A percentile compares a stretch with the other conserved stretches of the same genome.
Evolutionary conservation across 306 rosid species (phyloP).

Genomic region (Citrullus mucosospermus): DNA sequence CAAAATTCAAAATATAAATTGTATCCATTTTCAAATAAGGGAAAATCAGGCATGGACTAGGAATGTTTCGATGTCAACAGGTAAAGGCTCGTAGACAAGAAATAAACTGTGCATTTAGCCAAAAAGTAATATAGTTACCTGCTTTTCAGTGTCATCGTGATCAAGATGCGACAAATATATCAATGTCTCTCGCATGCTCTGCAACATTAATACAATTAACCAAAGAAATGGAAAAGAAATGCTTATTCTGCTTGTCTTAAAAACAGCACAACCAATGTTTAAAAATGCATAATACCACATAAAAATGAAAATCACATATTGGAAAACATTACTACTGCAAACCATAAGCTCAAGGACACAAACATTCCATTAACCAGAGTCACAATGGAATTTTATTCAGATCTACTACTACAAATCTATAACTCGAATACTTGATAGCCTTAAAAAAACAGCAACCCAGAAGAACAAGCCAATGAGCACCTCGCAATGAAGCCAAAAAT

Average conservation of each 20-base stretch:
- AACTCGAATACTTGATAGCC: no score
- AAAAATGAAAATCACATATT: neutral
- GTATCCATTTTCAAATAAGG: neutral
- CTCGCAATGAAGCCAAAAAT: neutral
- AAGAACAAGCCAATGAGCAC: neutral
- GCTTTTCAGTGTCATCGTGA: constrained; percentile 95
- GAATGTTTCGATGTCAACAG: neutral
- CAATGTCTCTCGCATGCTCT: constrained; percentile 99
- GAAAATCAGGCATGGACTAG: neutral
- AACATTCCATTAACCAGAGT: neutral
- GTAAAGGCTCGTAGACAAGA: neutral
- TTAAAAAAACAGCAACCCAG: neutral
- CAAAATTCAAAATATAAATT: neutral
- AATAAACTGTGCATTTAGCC: neutral
- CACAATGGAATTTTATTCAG: neutral
- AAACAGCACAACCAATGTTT: neutral
- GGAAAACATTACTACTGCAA: neutral
- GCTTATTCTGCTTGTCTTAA: neutral
- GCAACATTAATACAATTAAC: constrained; percentile 15
- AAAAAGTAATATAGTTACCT: constrained; percentile 30
- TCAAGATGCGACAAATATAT: constrained; percentile 94
- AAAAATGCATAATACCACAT: neutral
- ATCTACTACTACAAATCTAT: neutral
- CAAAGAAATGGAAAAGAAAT: neutral
- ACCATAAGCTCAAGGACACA: neutral